Evolutionary conservation across 2,329 filamentous ascomycete species (phyloP), one percentile per base, ranked within the genome.

Genomic region (Botrytis aclada): DNA sequence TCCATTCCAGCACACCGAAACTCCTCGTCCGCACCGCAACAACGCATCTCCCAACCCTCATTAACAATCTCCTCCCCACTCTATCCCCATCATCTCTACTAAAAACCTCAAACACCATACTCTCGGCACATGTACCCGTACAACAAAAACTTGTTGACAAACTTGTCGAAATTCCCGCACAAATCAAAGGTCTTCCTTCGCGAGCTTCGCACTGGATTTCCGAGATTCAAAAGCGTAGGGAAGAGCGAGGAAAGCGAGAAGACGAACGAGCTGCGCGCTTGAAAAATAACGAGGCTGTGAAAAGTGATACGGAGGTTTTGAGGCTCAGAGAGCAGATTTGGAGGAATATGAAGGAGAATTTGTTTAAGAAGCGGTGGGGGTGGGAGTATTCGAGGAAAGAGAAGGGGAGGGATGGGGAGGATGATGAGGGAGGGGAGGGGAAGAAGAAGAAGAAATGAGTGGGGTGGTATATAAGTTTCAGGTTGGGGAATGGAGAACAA

Each of bases 1-100:
- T 37, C 1, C 37, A 63, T 25, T 18, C 7, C 3, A 18, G 2
- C 25, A 43, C 12, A 4, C 14, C 25, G 0, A 14, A 1, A 0
- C 61, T n/a, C 1, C 12, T 41, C 1, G 22, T 25, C 6, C 12
- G 6, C 20, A 22, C 34, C 10, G 16, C 14, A 16, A 14, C 10
- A 14, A 54, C n/a, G n/a, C n/a, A 5, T 12, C 5, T 54, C 12
- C 47, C 25, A n/a, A 4, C 4, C 2, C 47, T 54, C 25, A 2
- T 54, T 9, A 25, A 7, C 9, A 51, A 51, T 34, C 3, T 34
- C 12, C 6, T 16, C 3, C 12, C 37, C 25, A 0, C 6, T 1
- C 7, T 39, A 14, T 1, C n/a, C 8, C 37, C 29, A 41, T 20
- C 29, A 9, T 3, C 14, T 1, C 5, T 41, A 14, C 7, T 14